Base-by-base conservation (phyloP, 805 yeast genomes). In the Yamadazyma akitaensis region DNA sequence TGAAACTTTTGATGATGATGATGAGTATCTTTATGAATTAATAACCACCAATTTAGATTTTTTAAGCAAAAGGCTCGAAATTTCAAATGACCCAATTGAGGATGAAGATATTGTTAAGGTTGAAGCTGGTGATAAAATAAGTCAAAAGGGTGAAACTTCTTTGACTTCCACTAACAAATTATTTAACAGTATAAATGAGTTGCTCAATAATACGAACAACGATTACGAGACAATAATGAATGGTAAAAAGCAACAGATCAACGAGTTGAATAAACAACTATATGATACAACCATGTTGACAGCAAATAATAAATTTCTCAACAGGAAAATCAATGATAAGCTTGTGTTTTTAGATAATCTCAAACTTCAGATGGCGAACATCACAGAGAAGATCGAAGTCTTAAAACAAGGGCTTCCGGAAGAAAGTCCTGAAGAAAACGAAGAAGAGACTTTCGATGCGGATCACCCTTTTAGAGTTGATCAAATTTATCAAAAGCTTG, bases 401-500 rank as follows among this genome's bases (percentile, higher is more conserved):
- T 53, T 61, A 19, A 58, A 59, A 42, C 56, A 56, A 40, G 65
- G 59, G 42, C 32, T 54, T 6, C 55, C 82, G 78, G 51, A 79
- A 13, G 57, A 54, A 19, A 57, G 86, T 14, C 19, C 30, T 24
- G 51, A 79, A 16, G 58, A 53, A n/a, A 54, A 49, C 7, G 65
- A 68, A 11, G 85, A 80, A 42, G 91, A 86, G 52, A 83, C 84
- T 49, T 84, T 81, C 56, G 92, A 86, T 63, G 92, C 96, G 0
- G 97, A 91, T 65, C 92, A 88, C 59, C 96, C 97, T n/a, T 92
- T 88, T 64, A 76, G 85, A 41, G 77, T 88, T 10, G 73, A 77
- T 58, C 72, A 80, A 6, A 72, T 87, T 12, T 83, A 77, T 57
- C 76, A 80, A 34, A 75, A 73, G 51, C 64, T 86, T n/a, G 40